A percentile compares a stretch with the other conserved stretches of the same genome.
Conservation (phyloP, 129 eudicot genomes). For the Tagetes erecta region DNA sequence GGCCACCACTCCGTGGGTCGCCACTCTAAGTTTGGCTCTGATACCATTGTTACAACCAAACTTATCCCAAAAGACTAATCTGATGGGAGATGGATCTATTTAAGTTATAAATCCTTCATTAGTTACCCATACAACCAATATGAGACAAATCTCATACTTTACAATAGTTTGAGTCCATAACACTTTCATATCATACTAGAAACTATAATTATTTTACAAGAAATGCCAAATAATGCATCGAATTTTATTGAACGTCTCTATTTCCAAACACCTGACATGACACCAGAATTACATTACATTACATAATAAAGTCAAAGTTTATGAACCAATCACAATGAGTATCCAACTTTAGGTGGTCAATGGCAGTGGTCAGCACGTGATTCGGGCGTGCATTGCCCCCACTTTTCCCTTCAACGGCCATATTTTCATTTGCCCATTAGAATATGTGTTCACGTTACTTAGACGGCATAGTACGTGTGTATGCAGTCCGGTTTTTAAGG, state of each 20-base stretch:
- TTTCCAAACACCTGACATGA: conserved; percentile 23
- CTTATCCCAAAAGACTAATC: too few species aligned
- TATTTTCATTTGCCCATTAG: conserved; percentile 12
- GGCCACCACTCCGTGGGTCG: too few species aligned
- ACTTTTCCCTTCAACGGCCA: conserved; percentile 36
- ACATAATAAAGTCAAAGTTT: conserved; percentile 24
- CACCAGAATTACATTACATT: background rate
- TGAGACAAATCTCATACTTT: too few species aligned
- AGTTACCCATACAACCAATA: too few species aligned
- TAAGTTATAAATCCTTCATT: too few species aligned
- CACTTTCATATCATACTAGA: too few species aligned
- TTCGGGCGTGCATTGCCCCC: conserved; percentile 27
- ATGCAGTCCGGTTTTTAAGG: background rate
- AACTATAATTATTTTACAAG: too few species aligned
- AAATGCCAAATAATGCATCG: background rate
- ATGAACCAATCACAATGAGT: conserved; percentile 18
- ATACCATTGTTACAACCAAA: too few species aligned
- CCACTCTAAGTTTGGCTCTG: too few species aligned
- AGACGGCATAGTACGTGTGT: conserved; percentile 12
- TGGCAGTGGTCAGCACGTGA: conserved; percentile 35
- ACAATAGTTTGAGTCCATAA: too few species aligned
- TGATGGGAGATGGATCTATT: too few species aligned
- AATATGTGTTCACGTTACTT: conserved; percentile 11
- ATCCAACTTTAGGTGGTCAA: conserved; percentile 22
- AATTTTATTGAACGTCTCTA: conserved; percentile 15